phyloP scores from a whole-genome alignment of 75 land plant species.

The Adiantum capillusveneris region DNA sequence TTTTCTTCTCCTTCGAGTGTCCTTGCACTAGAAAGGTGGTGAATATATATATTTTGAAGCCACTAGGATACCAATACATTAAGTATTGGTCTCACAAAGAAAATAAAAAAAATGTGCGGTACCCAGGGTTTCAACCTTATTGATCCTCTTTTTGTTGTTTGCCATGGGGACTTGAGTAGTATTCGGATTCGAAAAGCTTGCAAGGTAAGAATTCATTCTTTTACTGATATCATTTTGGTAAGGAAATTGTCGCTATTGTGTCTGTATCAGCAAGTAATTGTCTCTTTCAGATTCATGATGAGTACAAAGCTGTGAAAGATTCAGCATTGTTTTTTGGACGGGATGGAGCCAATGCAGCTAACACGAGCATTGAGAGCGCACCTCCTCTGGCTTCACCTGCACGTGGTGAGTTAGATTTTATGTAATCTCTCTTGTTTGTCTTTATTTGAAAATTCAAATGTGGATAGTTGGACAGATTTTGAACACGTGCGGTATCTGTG shows the following conservation, averaged over 20 bases:
- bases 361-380: neutral
- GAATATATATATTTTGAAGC: too few species aligned
- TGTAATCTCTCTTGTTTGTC: too few species aligned
- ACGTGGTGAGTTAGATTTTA: neutral
- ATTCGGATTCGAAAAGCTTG: conserved; percentile 3
- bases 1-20: too few species aligned
- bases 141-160: neutral
- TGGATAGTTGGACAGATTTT: neutral
- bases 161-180: neutral
- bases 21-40: too few species aligned
- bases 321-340: neutral
- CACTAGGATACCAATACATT: too few species aligned
- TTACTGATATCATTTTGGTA: neutral
- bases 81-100: too few species aligned
- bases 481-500: neutral
- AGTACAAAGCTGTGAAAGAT: neutral
- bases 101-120: neutral
- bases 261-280: neutral
- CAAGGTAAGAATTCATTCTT: neutral
- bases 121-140: neutral
- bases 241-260: neutral
- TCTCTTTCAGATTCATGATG: neutral
- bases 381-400: neutral
- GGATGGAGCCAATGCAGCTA: neutral
- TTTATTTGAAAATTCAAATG: too few species aligned